These are phyloP conservation scores for Coelastrella sp. DNA, from an alignment of 139 green algal species.

Conservation along the genomic window DNA sequence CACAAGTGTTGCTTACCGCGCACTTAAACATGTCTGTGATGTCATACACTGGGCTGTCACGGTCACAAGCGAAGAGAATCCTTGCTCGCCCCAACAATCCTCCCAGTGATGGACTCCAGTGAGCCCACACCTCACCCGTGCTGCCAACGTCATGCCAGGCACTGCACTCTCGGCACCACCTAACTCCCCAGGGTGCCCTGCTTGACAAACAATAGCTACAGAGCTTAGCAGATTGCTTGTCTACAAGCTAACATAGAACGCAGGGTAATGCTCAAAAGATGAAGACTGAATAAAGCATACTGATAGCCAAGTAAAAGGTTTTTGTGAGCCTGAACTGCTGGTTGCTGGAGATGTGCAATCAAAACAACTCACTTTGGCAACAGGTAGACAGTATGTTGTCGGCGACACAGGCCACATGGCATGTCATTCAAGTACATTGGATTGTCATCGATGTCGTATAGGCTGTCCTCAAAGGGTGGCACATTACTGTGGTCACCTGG, in stretches of 20 bases:
- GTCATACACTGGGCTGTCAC: slow-evolving; percentile 1
- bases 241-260: background rate
- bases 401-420: background rate
- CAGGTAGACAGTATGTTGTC: slow-evolving; percentile 4
- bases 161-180: slow-evolving; percentile 22
- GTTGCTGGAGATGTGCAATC: background rate
- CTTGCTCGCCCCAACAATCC: slow-evolving; percentile 1
- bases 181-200: slow-evolving; percentile 31
- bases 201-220: background rate
- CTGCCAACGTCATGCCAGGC: background rate
- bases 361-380: background rate
- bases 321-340: background rate
- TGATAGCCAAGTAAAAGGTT: background rate
- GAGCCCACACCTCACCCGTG: slow-evolving; percentile 5
- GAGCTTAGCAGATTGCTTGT: background rate
- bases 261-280: background rate
- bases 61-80: background rate
- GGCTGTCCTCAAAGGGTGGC: slow-evolving; percentile 2
- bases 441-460: slow-evolving; percentile 8
- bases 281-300: background rate
- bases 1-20: slow-evolving; percentile 6
- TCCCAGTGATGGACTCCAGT: background rate
- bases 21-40: slow-evolving; percentile 37
- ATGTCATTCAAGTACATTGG: slow-evolving; percentile 5
- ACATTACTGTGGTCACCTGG: background rate